Evolutionary conservation across 768 basidiomycete genomes (phyloP), one percentile per base, ranked within the genome.

Genomic region (Lyophyllum atratum): DNA sequence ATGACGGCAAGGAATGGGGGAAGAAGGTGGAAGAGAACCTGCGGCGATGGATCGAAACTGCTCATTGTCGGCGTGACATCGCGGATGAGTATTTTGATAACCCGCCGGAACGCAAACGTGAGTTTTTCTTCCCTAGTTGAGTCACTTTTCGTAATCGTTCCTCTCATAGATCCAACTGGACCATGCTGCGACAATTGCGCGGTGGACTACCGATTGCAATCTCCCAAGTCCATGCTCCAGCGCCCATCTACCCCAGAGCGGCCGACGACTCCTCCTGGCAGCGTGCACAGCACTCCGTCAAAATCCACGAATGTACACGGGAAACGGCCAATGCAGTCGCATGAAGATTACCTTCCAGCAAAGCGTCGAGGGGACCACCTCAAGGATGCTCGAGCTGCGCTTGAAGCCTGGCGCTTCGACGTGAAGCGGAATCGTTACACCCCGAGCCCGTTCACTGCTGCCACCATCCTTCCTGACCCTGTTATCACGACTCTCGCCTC

Each of bases 21-120:
- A 74, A 74, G 58, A 69, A 68, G 21, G 68, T 76, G 0, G 73
- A 77, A 29, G 59, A 62, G 2, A 55, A 51, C 8, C 45, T 76
- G 49, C 61, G 70, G 0, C 51, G 51, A 26, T 76, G 69, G 64
- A 70, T 76, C 22, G 61, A 64, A 21, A 60, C 66, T 0, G 40
- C 29, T n/a, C 40, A 26, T 0, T 76, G 74, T 57, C 66, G 73
- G 1, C 59, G 68, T 2, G 64, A 68, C 12, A 46, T 74, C 1
- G 25, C 66, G 0, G 66, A 75, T 56, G 43, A 57, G 42, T 71
- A 73, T 48, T 78, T 74, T 49, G 34, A 64, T 14, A 76, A 74
- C 55, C 73, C 68, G 10, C 57, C 59, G 1, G 29, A 46, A 2
- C 50, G 52, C 15, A 25, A 55, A 59, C 24, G 72, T 74, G 58